A percentile compares a stretch with the other conserved stretches of the same genome.
Conservation (phyloP, 2,329 filamentous ascomycete genomes). For the Aspergillus floridensis region DNA sequence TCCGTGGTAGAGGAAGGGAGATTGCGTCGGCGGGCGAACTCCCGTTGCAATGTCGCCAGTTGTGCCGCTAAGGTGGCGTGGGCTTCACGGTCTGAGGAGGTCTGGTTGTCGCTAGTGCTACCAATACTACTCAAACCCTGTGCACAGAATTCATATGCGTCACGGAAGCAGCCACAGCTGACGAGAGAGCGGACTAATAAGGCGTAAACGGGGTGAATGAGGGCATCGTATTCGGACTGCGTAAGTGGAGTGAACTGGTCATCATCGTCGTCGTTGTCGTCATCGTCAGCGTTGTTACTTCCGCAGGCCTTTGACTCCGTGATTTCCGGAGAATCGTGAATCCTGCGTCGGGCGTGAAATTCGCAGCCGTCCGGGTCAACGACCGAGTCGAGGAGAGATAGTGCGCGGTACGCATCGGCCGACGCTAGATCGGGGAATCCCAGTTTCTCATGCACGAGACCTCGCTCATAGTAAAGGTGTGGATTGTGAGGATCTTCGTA, state of each 20-base stretch:
- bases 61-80: slow-evolving; percentile 25
- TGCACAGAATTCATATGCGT: slow-evolving; percentile 41
- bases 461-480: slow-evolving; percentile 52
- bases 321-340: slow-evolving; percentile 27
- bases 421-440: slow-evolving; percentile 87
- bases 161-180: slow-evolving; percentile 40
- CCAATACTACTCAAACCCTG: slow-evolving; percentile 29
- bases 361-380: slow-evolving; percentile 72
- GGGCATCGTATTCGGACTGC: slow-evolving; percentile 34
- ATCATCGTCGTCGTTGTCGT: slow-evolving; percentile 43
- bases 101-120: slow-evolving; percentile 11
- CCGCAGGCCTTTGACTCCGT: slow-evolving; percentile 19
- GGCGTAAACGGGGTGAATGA: slow-evolving; percentile 37
- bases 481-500: slow-evolving; percentile 43
- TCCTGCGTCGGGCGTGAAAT: slow-evolving; percentile 65
- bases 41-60: slow-evolving; percentile 28
- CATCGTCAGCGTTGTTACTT: slow-evolving; percentile 7
- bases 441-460: slow-evolving; percentile 67
- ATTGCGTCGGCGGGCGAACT: slow-evolving; percentile 22
- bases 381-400: slow-evolving; percentile 82
- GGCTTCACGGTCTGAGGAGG: slow-evolving; percentile 7
- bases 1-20: neutral
- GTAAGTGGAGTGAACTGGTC: slow-evolving; percentile 28
- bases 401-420: slow-evolving; percentile 83
- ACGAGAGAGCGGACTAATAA: slow-evolving; percentile 39